Evolutionary conservation across 129 eudicot genomes (phyloP), one percentile per base, ranked within the genome.

Genomic region (Solidago caesia): DNA sequence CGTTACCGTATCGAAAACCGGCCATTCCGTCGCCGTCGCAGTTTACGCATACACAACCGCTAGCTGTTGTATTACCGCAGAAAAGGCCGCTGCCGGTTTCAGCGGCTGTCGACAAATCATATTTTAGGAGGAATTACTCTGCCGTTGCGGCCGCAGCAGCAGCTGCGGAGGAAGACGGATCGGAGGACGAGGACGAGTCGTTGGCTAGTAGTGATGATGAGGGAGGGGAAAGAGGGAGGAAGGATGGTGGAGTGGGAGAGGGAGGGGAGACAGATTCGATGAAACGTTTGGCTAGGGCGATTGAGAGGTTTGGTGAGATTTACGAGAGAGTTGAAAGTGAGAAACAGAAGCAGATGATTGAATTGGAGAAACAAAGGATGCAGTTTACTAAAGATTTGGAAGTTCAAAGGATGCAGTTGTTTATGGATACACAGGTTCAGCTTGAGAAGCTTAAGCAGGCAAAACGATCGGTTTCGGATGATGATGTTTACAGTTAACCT

Each of bases 91-190:
- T 60, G 65, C 79, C 82, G 41, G 68, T 64, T 49, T 60, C 72
- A 8, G 78, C 77, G 57, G 77, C 64, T 6, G 83, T 75, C 14
- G 96, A 85, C 11, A 89, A 84, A 8, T 85, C 96, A 4, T 85
- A 83, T 67, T 89, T 92, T 14, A 79, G 96, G 86, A 78, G 86
- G 82, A 90, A 92, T 84, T 92, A 92, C 68, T 88, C 98, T 0
- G 98, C 96, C 0, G 79, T 86, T 42, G 98, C 98, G 0, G 97
- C 97, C 0, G 97, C 97, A 0, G 98, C 97, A 2, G 97, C 97
- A 0, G 92, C 89, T 1, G 95, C 87, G n/a, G 92, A 67, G 71
- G 89, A 76, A 14, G 87, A 72, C 0, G 85, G 80, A 6, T 45
- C 82, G 16, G 92, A 87, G 41, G 88, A 82, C 7, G 85, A 81